phyloP scores from a whole-genome alignment of 176 grass and related monocot species.

The Lolium rigidum region DNA sequence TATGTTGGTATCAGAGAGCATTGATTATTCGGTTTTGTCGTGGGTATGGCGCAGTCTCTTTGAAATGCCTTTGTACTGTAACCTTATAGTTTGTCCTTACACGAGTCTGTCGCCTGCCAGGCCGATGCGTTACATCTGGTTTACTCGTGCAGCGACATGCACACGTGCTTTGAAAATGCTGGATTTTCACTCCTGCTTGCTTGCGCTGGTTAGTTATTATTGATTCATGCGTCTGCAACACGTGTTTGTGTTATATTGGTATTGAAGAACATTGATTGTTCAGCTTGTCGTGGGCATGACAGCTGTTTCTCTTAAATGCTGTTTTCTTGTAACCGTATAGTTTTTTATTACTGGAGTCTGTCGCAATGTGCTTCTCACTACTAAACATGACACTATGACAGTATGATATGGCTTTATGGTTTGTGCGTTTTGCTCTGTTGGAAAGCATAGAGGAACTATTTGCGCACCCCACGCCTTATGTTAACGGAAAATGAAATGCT shows the following conservation, averaged over 20 bases:
- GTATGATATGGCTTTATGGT: neutral
- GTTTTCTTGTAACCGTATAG: too few relatives aligned
- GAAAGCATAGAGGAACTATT: neutral
- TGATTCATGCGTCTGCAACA: neutral
- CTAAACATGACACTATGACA: neutral
- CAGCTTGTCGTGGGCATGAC: too few relatives aligned
- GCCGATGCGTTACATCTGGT: neutral
- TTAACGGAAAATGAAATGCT: neutral
- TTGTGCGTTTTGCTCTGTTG: neutral
- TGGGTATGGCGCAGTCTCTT: too few relatives aligned
- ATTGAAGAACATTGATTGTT: neutral
- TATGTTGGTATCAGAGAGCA: too few relatives aligned
- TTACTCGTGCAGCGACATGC: neutral
- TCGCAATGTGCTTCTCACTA: neutral
- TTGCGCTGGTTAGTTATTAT: neutral
- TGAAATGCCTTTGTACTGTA: too few relatives aligned
- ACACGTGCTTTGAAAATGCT: neutral
- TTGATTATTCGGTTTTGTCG: too few relatives aligned
- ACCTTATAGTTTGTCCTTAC: too few relatives aligned
- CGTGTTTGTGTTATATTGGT: neutral
- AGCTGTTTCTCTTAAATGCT: too few relatives aligned
- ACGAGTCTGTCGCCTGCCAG: too few relatives aligned
- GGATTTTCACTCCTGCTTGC: neutral
- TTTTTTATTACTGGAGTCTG: neutral
- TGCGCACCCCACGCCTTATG: neutral